These are phyloP conservation scores for Sanghuangporus baumii DNA, from an alignment of 1,284 basidiomycete genomes.

Conservation along the genomic window DNA sequence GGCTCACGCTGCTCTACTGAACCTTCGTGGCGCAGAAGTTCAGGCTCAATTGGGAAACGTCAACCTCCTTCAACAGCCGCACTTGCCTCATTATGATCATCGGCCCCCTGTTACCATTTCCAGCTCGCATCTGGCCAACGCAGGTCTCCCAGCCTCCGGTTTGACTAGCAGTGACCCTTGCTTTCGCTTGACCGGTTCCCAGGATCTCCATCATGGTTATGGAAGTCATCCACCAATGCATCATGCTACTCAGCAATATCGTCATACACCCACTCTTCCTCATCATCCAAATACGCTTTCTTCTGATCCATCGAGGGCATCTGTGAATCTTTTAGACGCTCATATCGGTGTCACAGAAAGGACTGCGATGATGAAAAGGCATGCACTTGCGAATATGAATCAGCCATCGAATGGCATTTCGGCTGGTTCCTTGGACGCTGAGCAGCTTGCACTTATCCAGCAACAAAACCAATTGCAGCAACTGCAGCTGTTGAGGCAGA, in stretches of 20 bases:
- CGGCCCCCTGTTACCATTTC: background rate
- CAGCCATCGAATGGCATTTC: background rate
- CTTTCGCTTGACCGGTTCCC: background rate
- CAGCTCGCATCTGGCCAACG: background rate
- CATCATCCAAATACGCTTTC: background rate
- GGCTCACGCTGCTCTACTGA: constrained; percentile 68
- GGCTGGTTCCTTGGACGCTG: constrained; percentile 3
- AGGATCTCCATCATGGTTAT: background rate
- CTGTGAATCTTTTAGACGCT: background rate
- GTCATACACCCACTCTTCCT: background rate
- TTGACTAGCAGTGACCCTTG: background rate
- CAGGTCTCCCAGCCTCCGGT: background rate
- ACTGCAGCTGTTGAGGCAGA: constrained; percentile 14
- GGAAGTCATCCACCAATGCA: background rate
- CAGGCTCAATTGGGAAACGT: constrained; percentile 21
- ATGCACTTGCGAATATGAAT: background rate
- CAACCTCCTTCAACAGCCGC: constrained; percentile 1
- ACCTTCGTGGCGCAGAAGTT: constrained; percentile 59
- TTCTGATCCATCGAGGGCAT: background rate
- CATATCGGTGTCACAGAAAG: background rate
- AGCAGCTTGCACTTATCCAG: constrained; percentile 9
- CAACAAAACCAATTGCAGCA: constrained; percentile 15
- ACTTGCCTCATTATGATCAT: background rate
- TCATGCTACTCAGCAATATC: background rate
- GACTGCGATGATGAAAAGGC: background rate